Conservation (phyloP, 2,329 filamentous ascomycete genomes). For the Neopestalotiopsis sp. region DNA sequence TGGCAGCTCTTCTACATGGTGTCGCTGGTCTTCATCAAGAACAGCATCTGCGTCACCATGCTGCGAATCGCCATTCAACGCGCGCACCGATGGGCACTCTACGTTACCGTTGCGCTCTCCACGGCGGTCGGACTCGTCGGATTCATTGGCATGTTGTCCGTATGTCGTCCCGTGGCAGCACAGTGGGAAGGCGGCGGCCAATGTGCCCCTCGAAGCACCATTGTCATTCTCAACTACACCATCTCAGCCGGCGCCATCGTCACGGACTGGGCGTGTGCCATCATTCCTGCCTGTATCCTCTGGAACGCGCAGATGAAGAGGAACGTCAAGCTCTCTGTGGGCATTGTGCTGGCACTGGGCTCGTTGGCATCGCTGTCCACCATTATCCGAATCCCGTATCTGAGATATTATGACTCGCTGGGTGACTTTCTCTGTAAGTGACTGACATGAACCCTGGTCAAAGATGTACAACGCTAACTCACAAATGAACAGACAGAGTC, state of each 20-base stretch:
- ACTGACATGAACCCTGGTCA: no score
- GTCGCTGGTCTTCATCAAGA: conserved; percentile 16
- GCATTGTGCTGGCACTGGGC: conserved; percentile 15
- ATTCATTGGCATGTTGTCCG: conserved; percentile 13
- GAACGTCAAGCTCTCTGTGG: conserved; percentile 18
- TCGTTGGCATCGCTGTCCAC: conserved; percentile 19
- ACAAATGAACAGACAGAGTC: neutral
- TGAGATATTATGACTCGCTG: conserved; percentile 11
- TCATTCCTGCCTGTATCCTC: conserved; percentile 18
- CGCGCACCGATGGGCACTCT: conserved; percentile 15
- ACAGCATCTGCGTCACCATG: conserved; percentile 19
- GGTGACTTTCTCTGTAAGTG: conserved; percentile 20
- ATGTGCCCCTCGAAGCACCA: conserved; percentile 1
- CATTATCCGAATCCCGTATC: conserved; percentile 17
- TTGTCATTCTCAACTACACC: conserved; percentile 16
- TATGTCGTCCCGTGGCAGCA: conserved; percentile 15
- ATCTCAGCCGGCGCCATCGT: conserved; percentile 18
- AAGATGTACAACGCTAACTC: neutral
- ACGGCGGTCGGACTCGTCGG: conserved; percentile 3
- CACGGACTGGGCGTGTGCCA: conserved; percentile 20
- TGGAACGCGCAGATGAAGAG: conserved; percentile 20
- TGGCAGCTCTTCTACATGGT: conserved; percentile 20
- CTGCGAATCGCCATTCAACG: conserved; percentile 18
- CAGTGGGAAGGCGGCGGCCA: conserved; percentile 15
- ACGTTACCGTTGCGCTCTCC: conserved; percentile 8